These are phyloP conservation scores for Cutaneotrichosporon curvatum DNA, from an alignment of 1,284 basidiomycete genomes.

Conservation along the genomic window DNA sequence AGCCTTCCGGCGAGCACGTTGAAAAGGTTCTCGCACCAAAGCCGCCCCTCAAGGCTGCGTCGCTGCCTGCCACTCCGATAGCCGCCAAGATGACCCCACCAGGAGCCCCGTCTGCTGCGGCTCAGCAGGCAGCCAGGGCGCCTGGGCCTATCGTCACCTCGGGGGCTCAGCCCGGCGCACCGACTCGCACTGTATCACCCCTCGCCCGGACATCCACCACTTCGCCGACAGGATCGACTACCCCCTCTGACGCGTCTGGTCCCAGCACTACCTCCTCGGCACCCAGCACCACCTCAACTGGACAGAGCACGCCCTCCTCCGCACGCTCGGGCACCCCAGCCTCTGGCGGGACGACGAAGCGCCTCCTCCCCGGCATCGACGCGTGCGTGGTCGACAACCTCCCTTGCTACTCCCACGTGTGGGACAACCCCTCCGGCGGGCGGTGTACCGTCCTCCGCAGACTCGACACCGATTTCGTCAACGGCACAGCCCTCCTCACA, in stretches of 20 bases:
- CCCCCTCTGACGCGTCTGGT: not conserved
- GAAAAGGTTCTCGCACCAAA: not conserved
- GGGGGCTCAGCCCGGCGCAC: not conserved
- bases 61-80: not conserved
- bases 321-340: slow-evolving; percentile 8
- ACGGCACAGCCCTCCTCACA: slow-evolving; percentile 33
- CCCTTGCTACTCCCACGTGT: slow-evolving; percentile 36
- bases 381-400: slow-evolving; percentile 42
- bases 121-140: not conserved
- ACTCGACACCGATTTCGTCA: slow-evolving; percentile 43
- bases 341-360: slow-evolving; percentile 21
- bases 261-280: not conserved
- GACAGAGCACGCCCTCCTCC: not conserved
- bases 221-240: slow-evolving; percentile 6
- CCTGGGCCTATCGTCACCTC: not conserved
- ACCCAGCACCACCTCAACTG: not conserved
- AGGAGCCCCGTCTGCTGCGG: not conserved
- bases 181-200: slow-evolving; percentile 13
- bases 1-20: not conserved
- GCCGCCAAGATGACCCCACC: not conserved
- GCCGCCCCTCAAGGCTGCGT: not conserved
- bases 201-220: slow-evolving; percentile 8
- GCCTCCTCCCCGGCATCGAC: slow-evolving; percentile 34
- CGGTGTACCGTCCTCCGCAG: slow-evolving; percentile 30
- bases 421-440: slow-evolving; percentile 17